phyloP scores from a whole-genome alignment of 2,329 filamentous ascomycete species.

The Laburnicola sp. region DNA sequence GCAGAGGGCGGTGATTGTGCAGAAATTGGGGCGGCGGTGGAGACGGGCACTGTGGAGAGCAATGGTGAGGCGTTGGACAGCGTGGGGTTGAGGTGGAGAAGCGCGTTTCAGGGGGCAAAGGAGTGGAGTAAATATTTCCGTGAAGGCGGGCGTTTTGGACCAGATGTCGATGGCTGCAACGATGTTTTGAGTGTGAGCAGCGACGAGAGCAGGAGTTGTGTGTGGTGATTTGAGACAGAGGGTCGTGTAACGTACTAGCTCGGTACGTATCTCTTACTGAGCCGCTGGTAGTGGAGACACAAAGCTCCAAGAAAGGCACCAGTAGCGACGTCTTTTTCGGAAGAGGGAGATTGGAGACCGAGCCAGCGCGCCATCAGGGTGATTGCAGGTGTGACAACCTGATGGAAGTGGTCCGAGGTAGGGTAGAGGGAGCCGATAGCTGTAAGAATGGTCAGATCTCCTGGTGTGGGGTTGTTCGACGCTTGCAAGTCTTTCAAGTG shows the following conservation, averaged over 20 bases:
- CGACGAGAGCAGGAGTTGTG: constrained; percentile 53
- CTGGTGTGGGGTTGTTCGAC: constrained; percentile 59
- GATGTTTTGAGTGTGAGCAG: constrained; percentile 67
- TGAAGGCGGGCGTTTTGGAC: constrained; percentile 72
- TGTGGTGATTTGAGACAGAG: constrained; percentile 64
- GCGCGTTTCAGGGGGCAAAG: constrained; percentile 37
- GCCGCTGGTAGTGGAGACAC: constrained; percentile 76
- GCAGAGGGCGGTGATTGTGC: constrained; percentile 83
- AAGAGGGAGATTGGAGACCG: constrained; percentile 71
- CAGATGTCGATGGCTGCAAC: constrained; percentile 72
- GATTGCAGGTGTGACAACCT: constrained; percentile 87
- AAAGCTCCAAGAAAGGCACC: constrained; percentile 81
- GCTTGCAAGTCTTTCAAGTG: constrained; percentile 64
- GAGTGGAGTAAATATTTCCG: constrained; percentile 74
- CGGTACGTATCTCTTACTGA: constrained; percentile 85
- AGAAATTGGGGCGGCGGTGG: constrained; percentile 75
- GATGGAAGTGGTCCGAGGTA: constrained; percentile 96
- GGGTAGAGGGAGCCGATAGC: constrained; percentile 85
- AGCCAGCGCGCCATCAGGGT: constrained; percentile 83
- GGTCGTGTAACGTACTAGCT: constrained; percentile 78
- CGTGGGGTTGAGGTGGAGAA: constrained; percentile 41
- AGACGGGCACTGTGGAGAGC: constrained; percentile 65
- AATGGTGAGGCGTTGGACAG: constrained; percentile 64
- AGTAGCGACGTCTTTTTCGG: constrained; percentile 66
- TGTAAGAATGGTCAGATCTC: constrained; percentile 81